Base-by-base conservation (phyloP, 441 rosid genomes). In the Brassica hybrid region DNA sequence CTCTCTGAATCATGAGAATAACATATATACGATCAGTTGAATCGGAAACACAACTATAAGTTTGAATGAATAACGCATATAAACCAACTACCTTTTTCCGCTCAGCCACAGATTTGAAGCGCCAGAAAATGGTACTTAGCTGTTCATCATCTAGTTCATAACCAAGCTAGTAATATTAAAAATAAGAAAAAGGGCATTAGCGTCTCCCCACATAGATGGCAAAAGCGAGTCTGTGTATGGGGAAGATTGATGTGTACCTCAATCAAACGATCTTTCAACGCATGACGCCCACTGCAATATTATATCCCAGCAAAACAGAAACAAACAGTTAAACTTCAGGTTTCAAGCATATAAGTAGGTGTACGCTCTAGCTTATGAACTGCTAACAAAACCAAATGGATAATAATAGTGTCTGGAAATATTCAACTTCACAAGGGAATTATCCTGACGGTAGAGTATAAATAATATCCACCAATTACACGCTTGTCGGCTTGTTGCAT, bases 51-150 rank as follows among this genome's bases (percentile, higher is more conserved):
- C 38, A 32, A 72, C 77, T 21, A 4, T 19, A 58, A 1, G 30
- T 34, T 38, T 50, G 70, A 58, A 17, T 23, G 11, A 27, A 48
- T 17, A 61, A 25, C 14, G 52, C 12, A 54, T 1, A 68, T 18
- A 73, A 38, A 36, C 75, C 43, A 61, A 64, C 74, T 63, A 96
- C 97, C 98, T 94, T 96, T 84, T 94, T 93, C 54, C 79, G 86
- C 83, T 96, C 99, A 27, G 97, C 98, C 62, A 94, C 94, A 14
- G 88, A 81, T 85, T 96, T 96, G 85, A 93, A 92, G 64, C 78
- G 86, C 98, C 97, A 91, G 85, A 96, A 92, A 62, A 92, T 83
- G 72, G 69, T 84, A 71, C 81, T 90, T 73, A 96, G 88, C 76
- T 90, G 93, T 67, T 85, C 93, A 77, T 89, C 91, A 76, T 85